These are phyloP conservation scores for Fusarium paranaense DNA, from an alignment of 2,329 filamentous ascomycete species.

Conservation along the genomic window DNA sequence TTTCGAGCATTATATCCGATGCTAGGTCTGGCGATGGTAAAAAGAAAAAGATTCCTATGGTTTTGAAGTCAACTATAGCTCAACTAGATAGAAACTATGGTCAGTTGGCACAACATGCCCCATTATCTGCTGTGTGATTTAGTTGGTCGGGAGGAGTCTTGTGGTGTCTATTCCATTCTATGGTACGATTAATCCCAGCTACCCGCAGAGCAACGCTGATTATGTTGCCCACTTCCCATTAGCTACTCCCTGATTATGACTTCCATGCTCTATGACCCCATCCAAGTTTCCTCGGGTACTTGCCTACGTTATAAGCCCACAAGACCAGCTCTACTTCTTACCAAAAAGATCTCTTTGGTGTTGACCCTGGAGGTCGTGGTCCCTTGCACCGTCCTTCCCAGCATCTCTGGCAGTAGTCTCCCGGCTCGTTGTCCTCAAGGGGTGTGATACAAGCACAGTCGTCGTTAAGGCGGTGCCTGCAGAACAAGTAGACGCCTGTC, in stretches of 20 bases:
- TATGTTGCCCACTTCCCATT: background rate
- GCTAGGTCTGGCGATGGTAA: conserved; percentile 27
- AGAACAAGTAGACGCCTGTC: conserved; percentile 33
- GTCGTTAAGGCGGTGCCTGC: conserved; percentile 31
- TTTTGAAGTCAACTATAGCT: conserved; percentile 15
- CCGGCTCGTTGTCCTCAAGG: conserved; percentile 14
- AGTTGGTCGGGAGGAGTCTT: background rate
- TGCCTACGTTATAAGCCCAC: background rate
- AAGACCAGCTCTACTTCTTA: conserved; percentile 6
- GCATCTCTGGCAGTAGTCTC: conserved; percentile 40
- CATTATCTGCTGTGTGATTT: background rate
- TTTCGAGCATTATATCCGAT: conserved; percentile 20
- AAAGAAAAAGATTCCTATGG: conserved; percentile 19
- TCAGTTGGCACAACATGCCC: background rate
- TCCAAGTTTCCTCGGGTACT: background rate
- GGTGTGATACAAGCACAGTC: conserved; percentile 30
- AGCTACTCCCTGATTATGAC: background rate
- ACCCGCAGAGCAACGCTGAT: conserved; percentile 10
- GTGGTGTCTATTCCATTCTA: background rate
- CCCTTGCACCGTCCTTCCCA: conserved; percentile 39
- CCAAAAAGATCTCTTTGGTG: conserved; percentile 22
- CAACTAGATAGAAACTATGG: conserved; percentile 21
- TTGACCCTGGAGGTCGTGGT: conserved; percentile 24
- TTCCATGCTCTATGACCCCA: background rate
- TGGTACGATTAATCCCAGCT: conserved; percentile 6